Evolutionary conservation across 768 basidiomycete genomes (phyloP).

Genomic region (Cubamyces sp.): DNA sequence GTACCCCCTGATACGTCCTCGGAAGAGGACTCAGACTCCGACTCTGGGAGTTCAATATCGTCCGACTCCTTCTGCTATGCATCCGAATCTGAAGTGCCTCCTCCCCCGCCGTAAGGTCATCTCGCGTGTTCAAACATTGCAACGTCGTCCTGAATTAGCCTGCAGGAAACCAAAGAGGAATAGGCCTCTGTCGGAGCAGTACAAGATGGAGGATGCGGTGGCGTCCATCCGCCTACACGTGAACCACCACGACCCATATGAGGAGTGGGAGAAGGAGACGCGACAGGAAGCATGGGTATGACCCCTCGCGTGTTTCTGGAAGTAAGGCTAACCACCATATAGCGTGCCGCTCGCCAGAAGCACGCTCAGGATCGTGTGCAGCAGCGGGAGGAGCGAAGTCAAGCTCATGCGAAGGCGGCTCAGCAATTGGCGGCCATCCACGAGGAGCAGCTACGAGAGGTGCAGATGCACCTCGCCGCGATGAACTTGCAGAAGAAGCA

Average conservation of each 20-base stretch:
- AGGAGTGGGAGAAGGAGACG: slow-evolving; percentile 55
- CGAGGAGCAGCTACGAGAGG: slow-evolving; percentile 54
- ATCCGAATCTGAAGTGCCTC: slow-evolving; percentile 48
- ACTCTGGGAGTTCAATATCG: slow-evolving; percentile 36
- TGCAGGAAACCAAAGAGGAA: slow-evolving; percentile 29
- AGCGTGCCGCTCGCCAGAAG: slow-evolving; percentile 46
- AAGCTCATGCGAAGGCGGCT: slow-evolving; percentile 27
- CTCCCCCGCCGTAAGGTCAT: slow-evolving; percentile 40
- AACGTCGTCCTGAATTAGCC: background rate
- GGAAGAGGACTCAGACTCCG: slow-evolving; percentile 48
- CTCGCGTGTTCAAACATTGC: slow-evolving; percentile 18
- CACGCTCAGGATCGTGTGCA: slow-evolving; percentile 28
- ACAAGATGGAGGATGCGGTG: slow-evolving; percentile 48
- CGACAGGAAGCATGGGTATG: slow-evolving; percentile 51
- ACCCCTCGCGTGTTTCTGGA: background rate
- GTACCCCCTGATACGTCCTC: slow-evolving; percentile 54
- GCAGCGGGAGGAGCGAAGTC: slow-evolving; percentile 22
- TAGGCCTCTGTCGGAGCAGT: slow-evolving; percentile 38
- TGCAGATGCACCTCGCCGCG: slow-evolving; percentile 48
- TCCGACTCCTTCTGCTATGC: slow-evolving; percentile 46
- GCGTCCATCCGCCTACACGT: slow-evolving; percentile 50
- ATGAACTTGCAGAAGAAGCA: slow-evolving; percentile 49
- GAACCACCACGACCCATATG: slow-evolving; percentile 49
- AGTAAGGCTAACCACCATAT: background rate
- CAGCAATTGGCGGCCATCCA: slow-evolving; percentile 45